phyloP scores from a whole-genome alignment of 352 stramenopile genomes.

The Thalassiosira hispida region DNA sequence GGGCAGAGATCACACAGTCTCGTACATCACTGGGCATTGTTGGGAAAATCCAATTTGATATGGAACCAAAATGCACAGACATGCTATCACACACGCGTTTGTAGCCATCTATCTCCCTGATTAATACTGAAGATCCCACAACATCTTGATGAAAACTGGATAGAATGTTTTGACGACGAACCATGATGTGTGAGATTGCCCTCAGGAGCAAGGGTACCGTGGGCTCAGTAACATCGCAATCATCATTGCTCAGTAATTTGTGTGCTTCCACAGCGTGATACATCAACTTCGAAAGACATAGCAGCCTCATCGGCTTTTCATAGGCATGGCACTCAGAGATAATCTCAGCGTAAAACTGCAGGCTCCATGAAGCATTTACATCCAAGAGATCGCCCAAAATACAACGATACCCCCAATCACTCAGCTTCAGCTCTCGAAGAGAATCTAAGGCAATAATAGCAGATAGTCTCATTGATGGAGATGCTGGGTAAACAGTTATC shows the following conservation, averaged over 20 bases:
- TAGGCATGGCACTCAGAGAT: slow-evolving; percentile 44
- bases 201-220: background rate
- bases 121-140: background rate
- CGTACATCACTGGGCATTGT: slow-evolving; percentile 8
- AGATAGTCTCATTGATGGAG: slow-evolving; percentile 47
- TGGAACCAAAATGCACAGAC: slow-evolving; percentile 30
- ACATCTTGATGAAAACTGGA: slow-evolving; percentile 14
- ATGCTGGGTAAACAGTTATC: slow-evolving; percentile 4
- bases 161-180: slow-evolving; percentile 40
- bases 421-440: slow-evolving; percentile 33
- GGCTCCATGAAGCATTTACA: background rate
- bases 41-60: slow-evolving; percentile 33
- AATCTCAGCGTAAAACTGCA: slow-evolving; percentile 55
- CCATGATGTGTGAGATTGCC: slow-evolving; percentile 41
- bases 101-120: slow-evolving; percentile 22
- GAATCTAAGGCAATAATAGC: slow-evolving; percentile 35
- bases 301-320: slow-evolving; percentile 13
- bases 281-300: slow-evolving; percentile 41
- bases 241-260: background rate
- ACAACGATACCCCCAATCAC: slow-evolving; percentile 32
- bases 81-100: slow-evolving; percentile 25
- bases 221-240: background rate
- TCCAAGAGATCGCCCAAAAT: slow-evolving; percentile 44
- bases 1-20: slow-evolving; percentile 23
- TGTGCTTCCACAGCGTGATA: slow-evolving; percentile 5